Evolutionary conservation across 441 rosid genomes (phyloP).

Genomic region (Hura crepitans): DNA sequence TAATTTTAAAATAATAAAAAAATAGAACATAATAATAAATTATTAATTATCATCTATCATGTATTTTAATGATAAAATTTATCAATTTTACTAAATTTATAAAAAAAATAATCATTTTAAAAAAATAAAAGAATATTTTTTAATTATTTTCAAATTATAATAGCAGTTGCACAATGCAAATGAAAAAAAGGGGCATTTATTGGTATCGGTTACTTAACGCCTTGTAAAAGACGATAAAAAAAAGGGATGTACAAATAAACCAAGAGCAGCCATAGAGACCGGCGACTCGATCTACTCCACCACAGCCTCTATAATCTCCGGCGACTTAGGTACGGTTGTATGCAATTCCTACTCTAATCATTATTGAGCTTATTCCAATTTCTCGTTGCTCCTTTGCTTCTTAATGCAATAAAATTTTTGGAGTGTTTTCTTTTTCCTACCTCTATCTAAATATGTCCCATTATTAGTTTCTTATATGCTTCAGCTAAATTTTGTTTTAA

Average conservation of each 20-base stretch:
- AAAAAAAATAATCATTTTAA: too few relatives aligned
- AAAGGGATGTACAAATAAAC: neutral
- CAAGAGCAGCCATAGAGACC: constrained; percentile 11
- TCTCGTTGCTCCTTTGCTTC: neutral
- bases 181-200: neutral
- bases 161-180: constrained; percentile 5
- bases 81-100: too few relatives aligned
- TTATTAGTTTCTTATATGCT: neutral
- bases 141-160: too few relatives aligned
- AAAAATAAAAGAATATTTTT: constrained; percentile 6
- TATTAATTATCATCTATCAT: too few relatives aligned
- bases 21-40: too few relatives aligned
- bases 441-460: neutral
- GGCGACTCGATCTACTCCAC: constrained; percentile 25
- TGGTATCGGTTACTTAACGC: constrained; percentile 15
- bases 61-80: too few relatives aligned
- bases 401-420: constrained; percentile 6
- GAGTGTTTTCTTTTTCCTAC: neutral
- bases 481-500: neutral
- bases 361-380: constrained; percentile 8
- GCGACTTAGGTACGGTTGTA: constrained; percentile 10
- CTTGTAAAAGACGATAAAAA: constrained; percentile 1
- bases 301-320: constrained; percentile 21
- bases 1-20: too few relatives aligned
- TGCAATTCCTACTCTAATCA: neutral